phyloP scores from a whole-genome alignment of 441 rosid species.

The Iberis amara region DNA sequence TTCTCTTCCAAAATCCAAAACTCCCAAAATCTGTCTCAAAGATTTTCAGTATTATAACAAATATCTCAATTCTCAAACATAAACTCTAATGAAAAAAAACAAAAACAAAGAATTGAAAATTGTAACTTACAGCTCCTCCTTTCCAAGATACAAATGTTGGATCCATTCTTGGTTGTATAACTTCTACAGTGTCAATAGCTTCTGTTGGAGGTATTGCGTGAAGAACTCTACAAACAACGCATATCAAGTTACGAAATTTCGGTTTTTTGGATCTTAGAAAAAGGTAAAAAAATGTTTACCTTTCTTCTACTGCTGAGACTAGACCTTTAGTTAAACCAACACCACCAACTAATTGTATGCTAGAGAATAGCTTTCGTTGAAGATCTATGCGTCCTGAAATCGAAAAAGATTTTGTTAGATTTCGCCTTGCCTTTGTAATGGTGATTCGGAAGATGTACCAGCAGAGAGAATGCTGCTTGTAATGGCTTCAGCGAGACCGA shows the following conservation, averaged over 20 bases:
- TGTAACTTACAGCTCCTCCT: conserved; percentile 86
- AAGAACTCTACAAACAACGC: conserved; percentile 81
- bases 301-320: conserved; percentile 73
- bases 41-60: not conserved
- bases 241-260: too few relatives aligned
- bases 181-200: conserved; percentile 52
- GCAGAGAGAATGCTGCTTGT: conserved; percentile 81
- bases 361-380: conserved; percentile 79
- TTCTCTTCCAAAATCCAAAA: conserved; percentile 81
- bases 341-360: conserved; percentile 96
- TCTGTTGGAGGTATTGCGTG: conserved; percentile 86
- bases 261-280: too few relatives aligned
- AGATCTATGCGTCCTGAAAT: conserved; percentile 82
- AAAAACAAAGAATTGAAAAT: not conserved
- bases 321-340: conserved; percentile 86
- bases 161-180: conserved; percentile 72
- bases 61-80: not conserved
- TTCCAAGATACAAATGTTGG: conserved; percentile 70
- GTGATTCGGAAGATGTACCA: conserved; percentile 37
- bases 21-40: conserved; percentile 62
- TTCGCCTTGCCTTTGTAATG: not conserved
- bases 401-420: conserved; percentile 16
- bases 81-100: too few relatives aligned
- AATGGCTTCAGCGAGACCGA: conserved; percentile 96
- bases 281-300: conserved; percentile 50